A percentile compares a stretch with the other conserved stretches of the same genome.
Evolutionary conservation across 495 filamentous ascomycete species (phyloP).

Genomic region (Tetracladium marchalianum): DNA sequence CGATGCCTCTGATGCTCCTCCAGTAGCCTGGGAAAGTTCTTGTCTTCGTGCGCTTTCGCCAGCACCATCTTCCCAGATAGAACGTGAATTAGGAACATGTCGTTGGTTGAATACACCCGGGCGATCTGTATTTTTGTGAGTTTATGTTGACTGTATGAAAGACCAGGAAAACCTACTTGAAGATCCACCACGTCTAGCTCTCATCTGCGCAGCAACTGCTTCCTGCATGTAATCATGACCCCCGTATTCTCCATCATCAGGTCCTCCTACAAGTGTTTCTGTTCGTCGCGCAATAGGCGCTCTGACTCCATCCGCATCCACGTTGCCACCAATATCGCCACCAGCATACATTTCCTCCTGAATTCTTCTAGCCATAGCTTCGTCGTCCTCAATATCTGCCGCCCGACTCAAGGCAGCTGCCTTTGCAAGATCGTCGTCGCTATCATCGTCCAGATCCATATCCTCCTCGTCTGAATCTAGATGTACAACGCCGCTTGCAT

Average conservation of each 20-base stretch:
- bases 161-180: conserved; percentile 3
- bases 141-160: background rate
- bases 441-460: conserved; percentile 28
- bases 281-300: conserved; percentile 87
- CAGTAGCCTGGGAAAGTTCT: conserved; percentile 53
- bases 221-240: conserved; percentile 32
- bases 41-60: conserved; percentile 32
- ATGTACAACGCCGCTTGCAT: conserved; percentile 53
- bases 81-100: conserved; percentile 30
- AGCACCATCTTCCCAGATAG: conserved; percentile 62
- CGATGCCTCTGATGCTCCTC: conserved; percentile 63
- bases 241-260: conserved; percentile 29
- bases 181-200: conserved; percentile 35
- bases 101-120: conserved; percentile 82
- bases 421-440: conserved; percentile 8
- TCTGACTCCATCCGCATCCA: conserved; percentile 57
- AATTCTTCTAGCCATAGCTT: conserved; percentile 79
- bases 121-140: conserved; percentile 12
- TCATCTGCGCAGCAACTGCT: conserved; percentile 57
- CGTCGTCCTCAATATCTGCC: conserved; percentile 66
- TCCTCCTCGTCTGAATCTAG: conserved; percentile 60
- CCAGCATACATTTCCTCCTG: conserved; percentile 83
- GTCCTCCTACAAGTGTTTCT: conserved; percentile 79
- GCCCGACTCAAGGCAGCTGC: conserved; percentile 10
- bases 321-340: conserved; percentile 28